A percentile compares a stretch with the other conserved stretches of the same genome.
phyloP scores from a whole-genome alignment of 208 protist species.

The Herpetomonas samuelpessoai region DNA sequence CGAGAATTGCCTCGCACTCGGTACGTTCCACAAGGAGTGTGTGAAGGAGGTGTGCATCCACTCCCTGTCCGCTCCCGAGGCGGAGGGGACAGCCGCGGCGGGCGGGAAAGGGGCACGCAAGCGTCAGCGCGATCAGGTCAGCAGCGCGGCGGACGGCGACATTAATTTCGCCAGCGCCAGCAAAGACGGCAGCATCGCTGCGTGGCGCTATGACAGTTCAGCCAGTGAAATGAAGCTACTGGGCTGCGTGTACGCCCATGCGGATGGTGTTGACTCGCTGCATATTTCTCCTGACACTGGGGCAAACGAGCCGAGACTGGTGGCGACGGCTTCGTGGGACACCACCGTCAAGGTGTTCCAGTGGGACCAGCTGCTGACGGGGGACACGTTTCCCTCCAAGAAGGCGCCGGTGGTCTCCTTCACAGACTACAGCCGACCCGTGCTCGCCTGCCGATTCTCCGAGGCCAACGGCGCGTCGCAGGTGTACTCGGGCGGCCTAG shows the following conservation, averaged over 20 bases:
- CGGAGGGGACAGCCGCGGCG: conserved; percentile 1
- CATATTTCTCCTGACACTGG: conserved; percentile 57
- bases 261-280: conserved; percentile 65
- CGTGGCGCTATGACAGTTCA: conserved; percentile 51
- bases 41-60: conserved; percentile 76
- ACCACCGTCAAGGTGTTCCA: conserved; percentile 72
- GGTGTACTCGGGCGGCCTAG: conserved; percentile 71
- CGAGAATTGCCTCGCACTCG: conserved; percentile 66
- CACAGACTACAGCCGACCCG: conserved; percentile 78
- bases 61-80: conserved; percentile 27
- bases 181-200: conserved; percentile 74
- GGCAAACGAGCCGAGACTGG: no score
- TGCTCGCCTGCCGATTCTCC: conserved; percentile 70
- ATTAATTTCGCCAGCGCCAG: conserved; percentile 65
- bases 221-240: conserved; percentile 38
- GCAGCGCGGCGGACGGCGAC: conserved; percentile 21
- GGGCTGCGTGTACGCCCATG: conserved; percentile 53
- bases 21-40: conserved; percentile 62
- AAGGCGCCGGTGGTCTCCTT: conserved; percentile 76
- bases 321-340: conserved; percentile 79
- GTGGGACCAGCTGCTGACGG: conserved; percentile 44
- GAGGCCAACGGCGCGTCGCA: conserved; percentile 26
- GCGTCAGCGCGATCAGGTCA: conserved; percentile 8
- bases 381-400: conserved; percentile 33
- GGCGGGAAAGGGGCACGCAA: conserved; percentile 4